A percentile compares a stretch with the other conserved stretches of the same genome.
Conservation (phyloP, 2,329 filamentous ascomycete genomes). For the Beauveria asiatica region DNA sequence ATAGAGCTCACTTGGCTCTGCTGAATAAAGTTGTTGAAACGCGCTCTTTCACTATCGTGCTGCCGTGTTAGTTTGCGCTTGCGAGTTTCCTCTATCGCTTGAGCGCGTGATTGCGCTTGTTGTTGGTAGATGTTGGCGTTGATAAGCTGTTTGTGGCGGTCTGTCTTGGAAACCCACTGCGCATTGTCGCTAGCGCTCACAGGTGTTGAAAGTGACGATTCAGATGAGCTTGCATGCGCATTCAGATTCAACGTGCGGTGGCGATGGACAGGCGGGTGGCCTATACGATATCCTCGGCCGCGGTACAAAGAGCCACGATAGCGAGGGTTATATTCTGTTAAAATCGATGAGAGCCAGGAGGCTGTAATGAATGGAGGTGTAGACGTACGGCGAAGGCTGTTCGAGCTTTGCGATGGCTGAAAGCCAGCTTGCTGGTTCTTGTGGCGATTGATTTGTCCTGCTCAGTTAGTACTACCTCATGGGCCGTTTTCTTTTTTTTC, state of each 20-base stretch:
- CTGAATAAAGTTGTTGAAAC: slow-evolving; percentile 34
- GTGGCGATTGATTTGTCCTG: slow-evolving; percentile 73
- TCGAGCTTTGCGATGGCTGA: slow-evolving; percentile 18
- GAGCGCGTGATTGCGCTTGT: slow-evolving; percentile 57
- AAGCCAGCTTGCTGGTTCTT: slow-evolving; percentile 53
- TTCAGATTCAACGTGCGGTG: slow-evolving; percentile 59
- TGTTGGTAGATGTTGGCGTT: slow-evolving; percentile 72
- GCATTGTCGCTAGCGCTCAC: slow-evolving; percentile 23
- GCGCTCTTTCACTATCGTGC: slow-evolving; percentile 50
- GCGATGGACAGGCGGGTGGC: slow-evolving; percentile 32
- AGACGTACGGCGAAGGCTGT: neutral
- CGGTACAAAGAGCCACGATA: slow-evolving; percentile 26
- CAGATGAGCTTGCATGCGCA: slow-evolving; percentile 23
- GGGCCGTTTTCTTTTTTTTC: slow-evolving; percentile 3
- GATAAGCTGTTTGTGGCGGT: slow-evolving; percentile 74
- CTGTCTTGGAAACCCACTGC: slow-evolving; percentile 61
- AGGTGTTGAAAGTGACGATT: slow-evolving; percentile 28
- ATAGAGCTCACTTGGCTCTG: slow-evolving; percentile 18
- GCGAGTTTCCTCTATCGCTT: slow-evolving; percentile 63
- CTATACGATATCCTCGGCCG: slow-evolving; percentile 26
- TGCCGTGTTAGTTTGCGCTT: slow-evolving; percentile 46
- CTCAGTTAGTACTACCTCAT: slow-evolving; percentile 17
- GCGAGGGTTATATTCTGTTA: slow-evolving; percentile 25
- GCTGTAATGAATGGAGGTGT: neutral
- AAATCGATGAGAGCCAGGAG: neutral